Conservation (phyloP, 2,329 filamentous ascomycete genomes). For the Pseudocercospora musae region DNA sequence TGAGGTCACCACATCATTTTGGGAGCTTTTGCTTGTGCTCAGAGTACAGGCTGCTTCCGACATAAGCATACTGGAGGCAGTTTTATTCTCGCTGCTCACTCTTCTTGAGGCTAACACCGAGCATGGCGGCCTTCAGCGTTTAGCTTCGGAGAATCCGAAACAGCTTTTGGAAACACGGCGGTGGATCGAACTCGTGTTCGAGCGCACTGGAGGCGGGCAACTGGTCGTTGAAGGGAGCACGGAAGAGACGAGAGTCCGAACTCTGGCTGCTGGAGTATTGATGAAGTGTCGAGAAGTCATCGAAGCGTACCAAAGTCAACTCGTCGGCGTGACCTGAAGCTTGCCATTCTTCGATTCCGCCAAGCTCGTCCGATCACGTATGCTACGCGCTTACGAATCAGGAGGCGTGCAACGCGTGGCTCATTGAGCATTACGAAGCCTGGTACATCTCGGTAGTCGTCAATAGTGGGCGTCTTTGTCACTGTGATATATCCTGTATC, state of each 20-base stretch:
- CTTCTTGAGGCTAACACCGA: slow-evolving; percentile 73
- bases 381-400: neutral
- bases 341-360: neutral
- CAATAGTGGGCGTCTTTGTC: neutral
- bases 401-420: neutral
- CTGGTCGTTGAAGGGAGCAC: slow-evolving; percentile 57
- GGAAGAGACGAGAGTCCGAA: slow-evolving; percentile 77
- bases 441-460: neutral
- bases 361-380: neutral
- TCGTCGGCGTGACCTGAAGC: slow-evolving; percentile 49
- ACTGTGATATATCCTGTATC: neutral
- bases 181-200: slow-evolving; percentile 79
- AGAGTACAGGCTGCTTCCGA: slow-evolving; percentile 48
- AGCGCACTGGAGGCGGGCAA: slow-evolving; percentile 37
- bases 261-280: slow-evolving; percentile 71
- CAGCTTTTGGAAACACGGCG: slow-evolving; percentile 82
- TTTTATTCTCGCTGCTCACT: slow-evolving; percentile 75
- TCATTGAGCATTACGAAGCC: neutral
- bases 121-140: slow-evolving; percentile 56
- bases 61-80: slow-evolving; percentile 64
- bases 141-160: slow-evolving; percentile 71
- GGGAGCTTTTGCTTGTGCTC: slow-evolving; percentile 74
- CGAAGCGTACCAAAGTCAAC: slow-evolving; percentile 71
- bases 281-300: slow-evolving; percentile 77
- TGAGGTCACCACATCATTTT: slow-evolving; percentile 79